These are phyloP conservation scores for Funneliformis mosseae DNA, from an alignment of 192 early-diverging fungal genomes.

Conservation along the genomic window DNA sequence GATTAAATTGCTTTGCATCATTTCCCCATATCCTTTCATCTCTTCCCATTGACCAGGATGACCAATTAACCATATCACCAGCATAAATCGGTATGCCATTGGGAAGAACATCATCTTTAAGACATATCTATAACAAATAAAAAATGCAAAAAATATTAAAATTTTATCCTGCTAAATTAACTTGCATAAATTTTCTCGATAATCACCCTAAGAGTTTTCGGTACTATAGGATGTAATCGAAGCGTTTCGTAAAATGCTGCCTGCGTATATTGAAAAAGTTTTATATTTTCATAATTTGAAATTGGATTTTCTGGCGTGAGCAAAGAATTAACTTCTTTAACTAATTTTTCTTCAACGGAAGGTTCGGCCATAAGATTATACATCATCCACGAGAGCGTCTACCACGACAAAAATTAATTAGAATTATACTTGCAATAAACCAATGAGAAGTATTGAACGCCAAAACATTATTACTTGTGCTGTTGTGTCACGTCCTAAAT, in stretches of 20 bases:
- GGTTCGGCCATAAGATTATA: slow-evolving; percentile 50
- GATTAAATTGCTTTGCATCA: slow-evolving; percentile 62
- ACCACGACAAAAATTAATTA: neutral
- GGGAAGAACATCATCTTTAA: slow-evolving; percentile 63
- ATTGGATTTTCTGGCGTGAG: neutral
- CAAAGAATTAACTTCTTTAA: slow-evolving; percentile 38
- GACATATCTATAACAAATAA: neutral
- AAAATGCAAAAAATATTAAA: neutral
- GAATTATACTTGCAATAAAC: too few species aligned
- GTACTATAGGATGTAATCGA: slow-evolving; percentile 70
- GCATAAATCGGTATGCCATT: slow-evolving; percentile 56
- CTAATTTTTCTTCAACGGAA: slow-evolving; percentile 37
- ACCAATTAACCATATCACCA: slow-evolving; percentile 58
- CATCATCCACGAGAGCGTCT: slow-evolving; percentile 53
- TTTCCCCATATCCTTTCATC: slow-evolving; percentile 60
- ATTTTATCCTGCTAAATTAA: neutral
- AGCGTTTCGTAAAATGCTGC: slow-evolving; percentile 52
- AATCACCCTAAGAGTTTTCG: slow-evolving; percentile 55
- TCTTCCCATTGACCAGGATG: slow-evolving; percentile 56
- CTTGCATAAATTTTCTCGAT: neutral
- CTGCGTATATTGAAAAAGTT: neutral
- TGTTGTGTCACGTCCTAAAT: slow-evolving; percentile 59
- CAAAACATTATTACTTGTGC: slow-evolving; percentile 43
- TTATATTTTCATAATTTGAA: slow-evolving; percentile 35
- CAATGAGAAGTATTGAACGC: too few species aligned